Conservation (phyloP, 2,329 filamentous ascomycete genomes). For the Cercospora zeina region DNA sequence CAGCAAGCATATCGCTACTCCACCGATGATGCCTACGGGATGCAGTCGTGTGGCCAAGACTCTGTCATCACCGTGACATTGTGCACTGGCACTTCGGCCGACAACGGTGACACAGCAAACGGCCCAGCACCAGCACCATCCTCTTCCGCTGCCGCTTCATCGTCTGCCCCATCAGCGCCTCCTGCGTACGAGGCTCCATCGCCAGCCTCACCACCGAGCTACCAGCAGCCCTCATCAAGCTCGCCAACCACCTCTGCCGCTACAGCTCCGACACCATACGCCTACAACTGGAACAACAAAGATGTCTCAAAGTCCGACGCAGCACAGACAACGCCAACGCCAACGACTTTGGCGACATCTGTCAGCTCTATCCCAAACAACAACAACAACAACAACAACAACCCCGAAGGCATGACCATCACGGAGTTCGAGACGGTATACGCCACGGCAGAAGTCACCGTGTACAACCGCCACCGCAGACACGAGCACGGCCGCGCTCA, state of each 20-base stretch:
- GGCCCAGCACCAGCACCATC: conserved; percentile 19
- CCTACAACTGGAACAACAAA: conserved; percentile 22
- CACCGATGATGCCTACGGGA: conserved; percentile 44
- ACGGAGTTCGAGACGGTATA: conserved; percentile 32
- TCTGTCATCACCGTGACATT: conserved; percentile 42
- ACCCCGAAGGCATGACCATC: conserved; percentile 34
- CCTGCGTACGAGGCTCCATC: conserved; percentile 21
- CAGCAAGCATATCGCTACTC: conserved; percentile 43
- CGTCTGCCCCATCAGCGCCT: conserved; percentile 12
- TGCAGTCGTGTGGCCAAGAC: conserved; percentile 41
- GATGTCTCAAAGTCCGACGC: conserved; percentile 20
- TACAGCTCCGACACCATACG: conserved; percentile 7
- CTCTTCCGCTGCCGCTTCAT: conserved; percentile 13
- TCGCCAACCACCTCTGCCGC: conserved; percentile 8
- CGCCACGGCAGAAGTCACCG: conserved; percentile 35
- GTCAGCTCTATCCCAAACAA: conserved; percentile 23
- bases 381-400: no score
- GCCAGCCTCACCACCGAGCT: conserved; percentile 13
- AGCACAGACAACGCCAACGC: conserved; percentile 24
- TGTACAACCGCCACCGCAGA: conserved; percentile 28
- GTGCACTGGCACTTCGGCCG: conserved; percentile 37
- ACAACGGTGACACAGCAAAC: conserved; percentile 16
- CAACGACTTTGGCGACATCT: conserved; percentile 29
- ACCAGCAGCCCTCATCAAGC: conserved; percentile 15
- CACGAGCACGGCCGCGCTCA: conserved; percentile 36